phyloP scores from a whole-genome alignment of 768 basidiomycete genomes.

The Suillus decipiens region DNA sequence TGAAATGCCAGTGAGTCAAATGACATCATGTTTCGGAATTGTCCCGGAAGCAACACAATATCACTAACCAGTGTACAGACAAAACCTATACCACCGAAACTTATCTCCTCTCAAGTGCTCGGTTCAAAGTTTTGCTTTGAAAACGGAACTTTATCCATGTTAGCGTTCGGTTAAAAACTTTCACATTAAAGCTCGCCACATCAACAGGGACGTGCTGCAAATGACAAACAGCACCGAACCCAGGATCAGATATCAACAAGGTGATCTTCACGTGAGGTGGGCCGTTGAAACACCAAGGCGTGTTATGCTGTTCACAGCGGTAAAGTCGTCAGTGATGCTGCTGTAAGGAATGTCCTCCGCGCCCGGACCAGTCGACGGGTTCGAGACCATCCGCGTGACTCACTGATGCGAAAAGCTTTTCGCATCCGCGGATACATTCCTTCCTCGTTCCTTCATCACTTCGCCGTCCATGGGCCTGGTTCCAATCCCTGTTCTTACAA shows the following conservation, averaged over 20 bases:
- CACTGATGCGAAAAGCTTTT: too few relatives aligned
- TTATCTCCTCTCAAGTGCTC: not conserved
- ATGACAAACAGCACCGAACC: not conserved
- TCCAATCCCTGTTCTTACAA: too few relatives aligned
- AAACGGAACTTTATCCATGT: conserved; percentile 10
- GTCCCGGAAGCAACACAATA: not conserved
- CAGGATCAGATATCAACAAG: conserved; percentile 8
- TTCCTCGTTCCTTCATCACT: too few relatives aligned
- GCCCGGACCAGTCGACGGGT: too few relatives aligned
- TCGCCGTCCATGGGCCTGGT: too few relatives aligned
- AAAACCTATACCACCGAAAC: not conserved
- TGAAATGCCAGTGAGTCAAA: too few relatives aligned
- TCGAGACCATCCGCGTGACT: too few relatives aligned
- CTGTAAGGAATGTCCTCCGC: not conserved
- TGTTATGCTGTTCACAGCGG: not conserved
- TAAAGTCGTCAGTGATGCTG: not conserved
- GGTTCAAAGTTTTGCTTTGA: not conserved
- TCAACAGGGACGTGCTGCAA: conserved; percentile 9
- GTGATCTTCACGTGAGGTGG: conserved; percentile 1
- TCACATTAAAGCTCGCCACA: conserved; percentile 11
- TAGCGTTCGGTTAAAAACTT: conserved; percentile 13
- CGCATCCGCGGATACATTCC: too few relatives aligned
- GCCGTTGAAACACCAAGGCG: conserved; percentile 6
- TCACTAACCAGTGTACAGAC: not conserved
- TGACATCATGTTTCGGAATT: too few relatives aligned